Conservation (phyloP, 2,329 filamentous ascomycete species). For the Fusarium tanahbumbuense region DNA sequence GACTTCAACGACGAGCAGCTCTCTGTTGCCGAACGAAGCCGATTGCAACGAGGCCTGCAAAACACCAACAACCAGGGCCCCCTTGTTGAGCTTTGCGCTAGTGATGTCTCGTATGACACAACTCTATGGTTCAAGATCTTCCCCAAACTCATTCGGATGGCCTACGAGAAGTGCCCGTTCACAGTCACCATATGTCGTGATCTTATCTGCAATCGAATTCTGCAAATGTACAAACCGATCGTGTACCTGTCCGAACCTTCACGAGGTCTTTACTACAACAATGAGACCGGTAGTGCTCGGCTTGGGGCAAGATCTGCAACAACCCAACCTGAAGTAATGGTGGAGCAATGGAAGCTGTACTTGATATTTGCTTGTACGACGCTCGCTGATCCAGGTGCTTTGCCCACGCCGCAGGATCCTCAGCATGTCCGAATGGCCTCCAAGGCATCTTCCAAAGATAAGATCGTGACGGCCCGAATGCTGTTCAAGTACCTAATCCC, state of each 20-base stretch:
- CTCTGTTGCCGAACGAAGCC: slow-evolving; percentile 90
- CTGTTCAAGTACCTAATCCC: slow-evolving; percentile 94
- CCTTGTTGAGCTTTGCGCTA: slow-evolving; percentile 92
- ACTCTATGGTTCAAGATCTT: slow-evolving; percentile 99
- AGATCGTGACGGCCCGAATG: slow-evolving; percentile 87
- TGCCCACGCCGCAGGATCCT: slow-evolving; percentile 61
- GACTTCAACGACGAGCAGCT: slow-evolving; percentile 92
- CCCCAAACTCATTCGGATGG: slow-evolving; percentile 90
- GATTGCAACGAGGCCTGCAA: slow-evolving; percentile 88
- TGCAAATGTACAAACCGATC: slow-evolving; percentile 92
- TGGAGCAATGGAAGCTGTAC: slow-evolving; percentile 99
- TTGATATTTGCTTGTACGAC: slow-evolving; percentile 98
- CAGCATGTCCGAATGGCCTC: slow-evolving; percentile 88
- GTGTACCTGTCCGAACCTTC: slow-evolving; percentile 80
- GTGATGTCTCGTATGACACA: slow-evolving; percentile 93
- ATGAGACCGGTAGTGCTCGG: slow-evolving; percentile 67
- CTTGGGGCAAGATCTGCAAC: slow-evolving; percentile 68
- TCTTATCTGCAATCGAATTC: slow-evolving; percentile 88
- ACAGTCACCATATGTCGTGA: slow-evolving; percentile 91
- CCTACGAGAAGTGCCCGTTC: slow-evolving; percentile 90
- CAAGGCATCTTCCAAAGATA: slow-evolving; percentile 73
- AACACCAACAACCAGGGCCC: slow-evolving; percentile 86
- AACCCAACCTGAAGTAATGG: slow-evolving; percentile 84
- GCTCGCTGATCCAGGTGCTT: slow-evolving; percentile 81
- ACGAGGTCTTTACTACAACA: slow-evolving; percentile 72